Evolutionary conservation across 345 rosid genomes (phyloP), one percentile per base, ranked within the genome.

Genomic region (Eucalyptus cloeziana): DNA sequence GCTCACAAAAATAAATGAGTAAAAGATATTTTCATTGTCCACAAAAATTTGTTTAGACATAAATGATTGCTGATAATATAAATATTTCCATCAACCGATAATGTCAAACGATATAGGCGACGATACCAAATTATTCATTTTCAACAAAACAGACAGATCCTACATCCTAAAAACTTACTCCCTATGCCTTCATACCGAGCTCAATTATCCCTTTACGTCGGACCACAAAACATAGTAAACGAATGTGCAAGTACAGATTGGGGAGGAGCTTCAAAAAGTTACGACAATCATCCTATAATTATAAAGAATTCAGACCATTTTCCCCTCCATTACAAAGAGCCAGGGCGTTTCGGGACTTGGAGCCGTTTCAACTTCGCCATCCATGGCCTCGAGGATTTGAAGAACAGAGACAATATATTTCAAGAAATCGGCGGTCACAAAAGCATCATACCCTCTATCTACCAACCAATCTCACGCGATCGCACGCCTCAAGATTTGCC

Each of bases 111-210:
- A 71, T 71, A 67, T 0, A 17, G 3, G 7, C 1, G 1, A 69
- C 1, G 1, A 69, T 69, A 16, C 2, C 7, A 2, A 17, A 16
- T 69, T 8, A 69, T 69, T 69, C 24, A 33, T 71, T 33, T 71
- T 33, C 2, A 4, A 5, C 1, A 0, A 71, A 17, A 17, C 0
- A 60, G 15, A 67, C 24, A 0, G 8, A 62, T 4, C 25, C 44
- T 21, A 33, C 2, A 10, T 71, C 2, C 13, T 33, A 71, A 33
- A 37, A 21, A 40, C 27, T 6, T 11, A 27, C 43, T 43, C 85
- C 27, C 7, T 6, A 44, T 37, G 85, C 30, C 85, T 76, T 76
- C 47, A 6, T 12, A 40, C 47, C 85, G 1, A 40, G 85, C 16
- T 40, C 15, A 76, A 21, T 76, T 24, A 22, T 21, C 47, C 85